phyloP scores from a whole-genome alignment of 495 filamentous ascomycete species.

The Neurospora intermedia region DNA sequence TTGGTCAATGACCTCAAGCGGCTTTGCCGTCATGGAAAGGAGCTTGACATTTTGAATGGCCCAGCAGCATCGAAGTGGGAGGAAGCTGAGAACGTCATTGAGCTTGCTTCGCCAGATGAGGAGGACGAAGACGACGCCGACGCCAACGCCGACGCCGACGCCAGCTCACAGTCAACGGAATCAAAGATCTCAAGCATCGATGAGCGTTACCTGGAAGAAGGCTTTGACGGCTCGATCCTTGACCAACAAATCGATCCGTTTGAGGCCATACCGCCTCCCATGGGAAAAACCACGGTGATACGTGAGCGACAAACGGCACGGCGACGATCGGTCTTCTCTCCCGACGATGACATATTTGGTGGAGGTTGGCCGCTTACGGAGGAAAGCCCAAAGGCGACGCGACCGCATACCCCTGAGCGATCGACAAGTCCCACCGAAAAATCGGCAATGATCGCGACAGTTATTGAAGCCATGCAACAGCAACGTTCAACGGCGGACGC shows the following conservation, averaged over 20 bases:
- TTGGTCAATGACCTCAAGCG: conserved; percentile 57
- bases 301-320: conserved; percentile 28
- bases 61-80: conserved; percentile 59
- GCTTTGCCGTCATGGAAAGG: conserved; percentile 63
- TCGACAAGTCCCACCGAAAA: conserved; percentile 18
- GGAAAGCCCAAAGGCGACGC: conserved; percentile 16
- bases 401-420: conserved; percentile 31
- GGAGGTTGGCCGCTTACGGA: conserved; percentile 33
- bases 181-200: conserved; percentile 23
- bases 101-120: conserved; percentile 73
- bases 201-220: conserved; percentile 53
- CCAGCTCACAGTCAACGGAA: conserved; percentile 15
- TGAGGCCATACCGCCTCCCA: conserved; percentile 24
- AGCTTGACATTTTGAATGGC: conserved; percentile 54
- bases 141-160: conserved; percentile 10
- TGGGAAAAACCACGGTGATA: conserved; percentile 31
- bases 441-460: conserved; percentile 55
- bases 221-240: conserved; percentile 29
- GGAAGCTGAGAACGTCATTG: conserved; percentile 81
- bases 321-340: conserved; percentile 49
- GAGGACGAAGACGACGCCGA: conserved; percentile 39
- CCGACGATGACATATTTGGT: conserved; percentile 56
- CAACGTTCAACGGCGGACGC: conserved; percentile 37
- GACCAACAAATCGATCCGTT: conserved; percentile 25
- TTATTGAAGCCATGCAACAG: conserved; percentile 76